Conservation (phyloP, 78 protist species). For the Fonticula alba region DNA sequence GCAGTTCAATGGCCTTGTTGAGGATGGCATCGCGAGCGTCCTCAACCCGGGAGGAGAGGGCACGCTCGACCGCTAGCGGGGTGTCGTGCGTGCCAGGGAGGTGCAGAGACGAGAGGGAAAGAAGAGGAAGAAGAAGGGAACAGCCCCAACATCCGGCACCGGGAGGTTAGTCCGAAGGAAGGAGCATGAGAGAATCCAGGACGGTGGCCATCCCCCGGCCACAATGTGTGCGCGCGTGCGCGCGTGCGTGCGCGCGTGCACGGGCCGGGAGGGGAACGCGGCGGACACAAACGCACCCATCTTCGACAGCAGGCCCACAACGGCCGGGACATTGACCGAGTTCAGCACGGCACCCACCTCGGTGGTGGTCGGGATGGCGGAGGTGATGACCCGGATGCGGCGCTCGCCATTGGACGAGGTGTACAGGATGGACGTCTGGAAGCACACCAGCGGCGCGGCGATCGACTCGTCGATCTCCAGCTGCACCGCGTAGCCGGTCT, state of each 20-base stretch:
- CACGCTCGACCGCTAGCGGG: slow-evolving; percentile 7
- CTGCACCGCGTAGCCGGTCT: slow-evolving; percentile 16
- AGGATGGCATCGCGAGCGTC: slow-evolving; percentile 12
- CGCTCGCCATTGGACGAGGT: slow-evolving; percentile 19
- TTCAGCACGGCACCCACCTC: neutral
- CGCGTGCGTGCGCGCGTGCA: neutral
- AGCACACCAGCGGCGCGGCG: neutral
- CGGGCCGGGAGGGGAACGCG: neutral
- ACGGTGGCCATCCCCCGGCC: too few species aligned
- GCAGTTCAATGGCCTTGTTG: neutral
- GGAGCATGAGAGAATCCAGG: too few species aligned
- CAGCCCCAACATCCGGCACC: neutral
- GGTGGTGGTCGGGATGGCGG: neutral
- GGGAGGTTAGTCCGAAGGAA: neutral
- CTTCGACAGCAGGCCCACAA: slow-evolving; percentile 1
- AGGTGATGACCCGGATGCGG: slow-evolving; percentile 26
- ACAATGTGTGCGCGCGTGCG: neutral
- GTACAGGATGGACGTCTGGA: slow-evolving; percentile 20
- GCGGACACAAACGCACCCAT: slow-evolving; percentile 3
- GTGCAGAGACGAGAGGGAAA: neutral
- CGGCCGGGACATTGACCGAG: neutral
- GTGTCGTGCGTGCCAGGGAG: too few species aligned
- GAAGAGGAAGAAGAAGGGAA: neutral
- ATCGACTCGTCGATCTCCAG: neutral
- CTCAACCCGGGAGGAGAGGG: neutral